Evolutionary conservation across 371 early-diverging fungal species (phyloP).

Genomic region (Mucor circinelloides): DNA sequence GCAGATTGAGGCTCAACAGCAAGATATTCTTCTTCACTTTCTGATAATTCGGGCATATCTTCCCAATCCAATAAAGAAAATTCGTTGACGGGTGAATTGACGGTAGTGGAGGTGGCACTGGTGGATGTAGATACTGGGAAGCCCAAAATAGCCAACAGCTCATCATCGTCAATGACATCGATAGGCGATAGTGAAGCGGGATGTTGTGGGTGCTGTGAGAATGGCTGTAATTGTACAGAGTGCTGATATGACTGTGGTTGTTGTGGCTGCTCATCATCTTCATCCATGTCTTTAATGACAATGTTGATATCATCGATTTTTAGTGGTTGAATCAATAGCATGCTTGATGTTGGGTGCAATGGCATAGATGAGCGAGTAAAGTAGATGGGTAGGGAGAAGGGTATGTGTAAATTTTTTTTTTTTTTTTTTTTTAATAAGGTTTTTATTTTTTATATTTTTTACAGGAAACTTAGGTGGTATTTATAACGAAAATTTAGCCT

Average conservation of each 20-base stretch:
- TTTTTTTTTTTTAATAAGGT: not conserved
- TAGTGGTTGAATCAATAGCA: slow-evolving; percentile 4
- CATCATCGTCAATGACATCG: slow-evolving; percentile 16
- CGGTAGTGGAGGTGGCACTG: not conserved
- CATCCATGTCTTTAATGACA: not conserved
- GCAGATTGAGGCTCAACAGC: not conserved
- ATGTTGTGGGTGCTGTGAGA: not conserved
- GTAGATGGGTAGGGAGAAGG: not conserved
- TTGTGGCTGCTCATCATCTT: not conserved
- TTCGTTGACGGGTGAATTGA: not conserved
- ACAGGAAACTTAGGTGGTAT: not conserved
- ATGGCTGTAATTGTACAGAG: not conserved
- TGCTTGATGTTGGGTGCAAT: not conserved
- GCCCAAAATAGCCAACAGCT: slow-evolving; percentile 21
- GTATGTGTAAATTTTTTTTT: not conserved
- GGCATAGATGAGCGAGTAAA: not conserved
- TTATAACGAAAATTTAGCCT: not conserved
- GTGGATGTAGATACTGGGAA: not conserved
- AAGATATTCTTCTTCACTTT: slow-evolving; percentile 14
- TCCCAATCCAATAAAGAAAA: slow-evolving; percentile 10
- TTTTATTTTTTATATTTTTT: not conserved
- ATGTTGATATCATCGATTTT: slow-evolving; percentile 2
- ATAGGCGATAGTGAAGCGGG: slow-evolving; percentile 3
- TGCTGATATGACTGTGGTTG: not conserved
- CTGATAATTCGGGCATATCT: slow-evolving; percentile 20